Evolutionary conservation across 768 basidiomycete genomes (phyloP).

Genomic region (Lactarius evosmus): DNA sequence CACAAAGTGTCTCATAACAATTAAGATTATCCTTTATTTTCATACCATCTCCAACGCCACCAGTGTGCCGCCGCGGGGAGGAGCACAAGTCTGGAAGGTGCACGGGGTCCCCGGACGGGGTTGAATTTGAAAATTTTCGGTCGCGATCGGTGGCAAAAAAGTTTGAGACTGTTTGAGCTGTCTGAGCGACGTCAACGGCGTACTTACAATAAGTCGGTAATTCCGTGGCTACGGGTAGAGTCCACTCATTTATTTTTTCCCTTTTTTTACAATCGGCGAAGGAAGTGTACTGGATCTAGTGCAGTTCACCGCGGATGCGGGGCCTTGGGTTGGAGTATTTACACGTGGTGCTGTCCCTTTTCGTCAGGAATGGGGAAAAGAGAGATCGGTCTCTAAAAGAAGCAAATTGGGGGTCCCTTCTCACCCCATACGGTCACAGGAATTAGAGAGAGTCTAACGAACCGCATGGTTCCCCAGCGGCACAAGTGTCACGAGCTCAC

Average conservation of each 20-base stretch:
- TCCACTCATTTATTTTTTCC: too few species aligned
- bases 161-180: too few species aligned
- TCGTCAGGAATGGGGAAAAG: too few species aligned
- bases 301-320: not conserved
- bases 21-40: not conserved
- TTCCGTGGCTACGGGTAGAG: too few species aligned
- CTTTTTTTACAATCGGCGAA: too few species aligned
- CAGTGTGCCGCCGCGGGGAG: not conserved
- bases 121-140: not conserved
- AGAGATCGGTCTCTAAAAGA: not conserved
- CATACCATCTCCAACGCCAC: not conserved
- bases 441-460: not conserved
- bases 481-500: not conserved
- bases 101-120: not conserved
- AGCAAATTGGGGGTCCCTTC: not conserved
- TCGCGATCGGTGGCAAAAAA: not conserved
- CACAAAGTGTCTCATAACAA: not conserved
- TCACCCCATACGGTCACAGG: not conserved
- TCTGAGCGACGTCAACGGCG: not conserved
- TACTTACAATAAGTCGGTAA: not conserved
- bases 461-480: not conserved
- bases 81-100: not conserved
- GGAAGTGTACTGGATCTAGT: too few species aligned
- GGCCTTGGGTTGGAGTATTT: too few species aligned
- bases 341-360: not conserved